Evolutionary conservation across 2,329 filamentous ascomycete species (phyloP).

Genomic region (Penicillium crustosum): DNA sequence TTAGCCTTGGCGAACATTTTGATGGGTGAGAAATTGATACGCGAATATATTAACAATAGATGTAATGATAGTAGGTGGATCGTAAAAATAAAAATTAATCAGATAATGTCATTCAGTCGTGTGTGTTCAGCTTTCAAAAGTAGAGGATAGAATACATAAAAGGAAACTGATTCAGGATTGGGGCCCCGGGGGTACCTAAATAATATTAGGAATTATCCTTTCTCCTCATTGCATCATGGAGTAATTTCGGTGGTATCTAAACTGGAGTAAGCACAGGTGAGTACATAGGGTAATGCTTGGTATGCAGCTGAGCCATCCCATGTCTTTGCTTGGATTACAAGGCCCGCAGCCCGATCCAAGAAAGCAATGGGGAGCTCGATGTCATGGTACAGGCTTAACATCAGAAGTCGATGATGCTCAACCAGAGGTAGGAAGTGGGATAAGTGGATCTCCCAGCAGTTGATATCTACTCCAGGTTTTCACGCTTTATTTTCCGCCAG

Average conservation of each 20-base stretch:
- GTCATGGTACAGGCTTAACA: neutral
- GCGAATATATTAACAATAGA: constrained; percentile 1
- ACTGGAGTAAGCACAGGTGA: too few species aligned
- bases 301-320: constrained; percentile 2
- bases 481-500: neutral
- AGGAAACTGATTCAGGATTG: neutral
- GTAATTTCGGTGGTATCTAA: constrained; percentile 1
- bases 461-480: neutral
- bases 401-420: constrained; percentile 12
- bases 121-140: constrained; percentile 14
- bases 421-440: neutral
- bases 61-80: constrained; percentile 1
- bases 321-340: constrained; percentile 8
- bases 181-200: constrained; percentile 12
- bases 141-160: neutral
- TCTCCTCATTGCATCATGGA: constrained; percentile 24
- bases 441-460: neutral
- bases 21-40: neutral
- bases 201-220: neutral
- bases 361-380: neutral
- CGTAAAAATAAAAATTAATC: constrained; percentile 11
- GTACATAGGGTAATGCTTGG: neutral
- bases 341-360: constrained; percentile 10
- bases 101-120: constrained; percentile 21
- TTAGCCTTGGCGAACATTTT: constrained; percentile 18